Evolutionary conservation across 2,329 filamentous ascomycete genomes (phyloP), one percentile per base, ranked within the genome.

Genomic region (Ophiostoma sp.): DNA sequence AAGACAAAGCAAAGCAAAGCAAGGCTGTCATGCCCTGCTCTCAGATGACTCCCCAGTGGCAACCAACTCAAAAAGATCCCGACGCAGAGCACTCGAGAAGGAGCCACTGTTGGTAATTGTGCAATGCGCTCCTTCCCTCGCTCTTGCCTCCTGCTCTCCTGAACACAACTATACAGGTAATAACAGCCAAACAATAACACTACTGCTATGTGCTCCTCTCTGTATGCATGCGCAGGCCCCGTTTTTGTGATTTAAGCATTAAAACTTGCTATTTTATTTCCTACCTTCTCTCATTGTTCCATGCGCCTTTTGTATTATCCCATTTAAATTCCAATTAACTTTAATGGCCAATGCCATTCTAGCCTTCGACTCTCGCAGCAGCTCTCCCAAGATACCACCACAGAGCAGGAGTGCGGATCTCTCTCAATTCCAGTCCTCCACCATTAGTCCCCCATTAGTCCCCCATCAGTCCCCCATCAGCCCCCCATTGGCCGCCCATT

Each of bases 401-500:
- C 35, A 35, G 33, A n/a, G 33, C 17, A 65, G 33, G 60, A n/a
- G 35, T 36, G 62, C 62, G 62, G 62, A 65, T 65, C 57, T 60
- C 15, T 64, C 33, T 35, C 60, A 64, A 64, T 64, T 64, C 60
- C 60, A 64, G 60, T 64, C 57, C 57, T 62, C 17, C 60, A 64
- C 31, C 27, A 10, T 41, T 31, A 11, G 39, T 41, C 39, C 39
- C 15, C 39, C 39, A 41, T 11, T 41, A 4, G 4, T 13, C 39
- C 11, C 39, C 15, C 11, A 15, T 41, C 27, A 11, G 39, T 41
- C 39, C 39, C 15, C 39, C 39, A 41, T 8, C 15, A 2, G 3
- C 39, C 39, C 10, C 39, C 15, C 10, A 41, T 41, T 41, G 39
- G 39, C 39, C 15, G 39, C 39, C 39, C 39, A 41, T 41, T 41